Percentiles rank a stretch among this genome's conserved stretches.
These are phyloP conservation scores for Kluyveromyces lactis DNA, from an alignment of 805 yeast species.

Conservation along the genomic window DNA sequence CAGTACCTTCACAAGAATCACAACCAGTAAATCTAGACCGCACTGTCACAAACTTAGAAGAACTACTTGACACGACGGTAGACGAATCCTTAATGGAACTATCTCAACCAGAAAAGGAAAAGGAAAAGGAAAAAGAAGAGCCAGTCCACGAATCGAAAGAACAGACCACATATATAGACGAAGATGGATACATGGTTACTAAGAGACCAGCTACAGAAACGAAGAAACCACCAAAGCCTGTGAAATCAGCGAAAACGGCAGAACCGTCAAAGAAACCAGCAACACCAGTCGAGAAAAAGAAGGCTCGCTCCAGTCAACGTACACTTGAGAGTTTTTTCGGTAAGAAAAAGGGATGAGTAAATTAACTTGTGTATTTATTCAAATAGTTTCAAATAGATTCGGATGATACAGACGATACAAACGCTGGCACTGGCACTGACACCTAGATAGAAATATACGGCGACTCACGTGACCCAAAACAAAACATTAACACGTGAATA, in stretches of 20 bases:
- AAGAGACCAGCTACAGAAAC: conserved; percentile 11
- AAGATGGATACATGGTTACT: conserved; percentile 29
- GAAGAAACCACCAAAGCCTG: conserved; percentile 8
- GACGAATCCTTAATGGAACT: conserved; percentile 24
- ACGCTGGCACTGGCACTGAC: no score
- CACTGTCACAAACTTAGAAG: conserved; percentile 17
- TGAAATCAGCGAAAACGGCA: conserved; percentile 6
- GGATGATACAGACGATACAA: no score
- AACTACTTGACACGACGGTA: conserved; percentile 25
- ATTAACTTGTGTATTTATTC: no score
- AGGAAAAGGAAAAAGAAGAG: no score
- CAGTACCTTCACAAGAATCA: conserved; percentile 2
- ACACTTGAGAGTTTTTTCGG: conserved; percentile 28
- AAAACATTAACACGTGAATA: no score
- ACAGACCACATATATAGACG: conserved; percentile 18
- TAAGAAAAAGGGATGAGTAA: conserved; percentile 4
- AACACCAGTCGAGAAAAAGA: conserved; percentile 12
- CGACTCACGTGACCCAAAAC: no score
- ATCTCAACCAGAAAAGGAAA: not conserved
- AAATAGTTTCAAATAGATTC: no score
- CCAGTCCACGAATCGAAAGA: conserved; percentile 6
- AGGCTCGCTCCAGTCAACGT: conserved; percentile 14
- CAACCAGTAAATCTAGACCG: conserved; percentile 3
- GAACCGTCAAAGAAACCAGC: not conserved
- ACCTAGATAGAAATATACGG: no score